phyloP scores from a whole-genome alignment of 257 asterid species.

The Solanum appendiculatum region DNA sequence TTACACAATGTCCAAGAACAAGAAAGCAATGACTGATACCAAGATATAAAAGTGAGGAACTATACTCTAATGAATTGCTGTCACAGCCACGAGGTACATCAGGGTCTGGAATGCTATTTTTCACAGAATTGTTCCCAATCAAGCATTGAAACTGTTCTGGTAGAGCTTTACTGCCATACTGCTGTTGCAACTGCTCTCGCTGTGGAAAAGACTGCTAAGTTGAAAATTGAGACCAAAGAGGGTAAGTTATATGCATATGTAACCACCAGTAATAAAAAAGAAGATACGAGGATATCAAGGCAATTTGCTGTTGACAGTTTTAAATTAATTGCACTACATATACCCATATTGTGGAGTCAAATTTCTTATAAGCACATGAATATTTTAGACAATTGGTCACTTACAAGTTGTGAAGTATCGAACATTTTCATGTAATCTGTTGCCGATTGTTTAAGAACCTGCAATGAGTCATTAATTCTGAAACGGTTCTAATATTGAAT shows the following conservation, averaged over 20 bases:
- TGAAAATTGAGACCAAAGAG: background rate
- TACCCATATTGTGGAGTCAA: background rate
- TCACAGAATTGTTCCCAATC: constrained; percentile 55
- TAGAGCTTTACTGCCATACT: constrained; percentile 41
- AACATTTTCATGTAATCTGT: constrained; percentile 53
- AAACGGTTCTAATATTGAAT: background rate
- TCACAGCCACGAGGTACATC: constrained; percentile 88
- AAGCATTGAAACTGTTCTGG: constrained; percentile 39
- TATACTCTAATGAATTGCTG: constrained; percentile 78
- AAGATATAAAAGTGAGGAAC: constrained; percentile 13
- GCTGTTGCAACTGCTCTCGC: constrained; percentile 76
- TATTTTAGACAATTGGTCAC: constrained; percentile 14
- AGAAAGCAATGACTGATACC: background rate
- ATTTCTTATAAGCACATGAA: background rate
- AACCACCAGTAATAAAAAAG: background rate
- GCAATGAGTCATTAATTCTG: constrained; percentile 21
- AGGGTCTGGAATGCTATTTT: constrained; percentile 66
- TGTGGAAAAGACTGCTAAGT: constrained; percentile 52
- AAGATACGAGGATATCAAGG: background rate
- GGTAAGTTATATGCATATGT: background rate
- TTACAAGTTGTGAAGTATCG: constrained; percentile 67
- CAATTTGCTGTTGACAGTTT: background rate
- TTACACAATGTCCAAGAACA: background rate
- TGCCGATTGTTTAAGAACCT: constrained; percentile 80
- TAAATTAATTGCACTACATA: background rate